Base-by-base conservation (phyloP, 2,329 filamentous ascomycete species). In the Dactylonectria estremocensis region DNA sequence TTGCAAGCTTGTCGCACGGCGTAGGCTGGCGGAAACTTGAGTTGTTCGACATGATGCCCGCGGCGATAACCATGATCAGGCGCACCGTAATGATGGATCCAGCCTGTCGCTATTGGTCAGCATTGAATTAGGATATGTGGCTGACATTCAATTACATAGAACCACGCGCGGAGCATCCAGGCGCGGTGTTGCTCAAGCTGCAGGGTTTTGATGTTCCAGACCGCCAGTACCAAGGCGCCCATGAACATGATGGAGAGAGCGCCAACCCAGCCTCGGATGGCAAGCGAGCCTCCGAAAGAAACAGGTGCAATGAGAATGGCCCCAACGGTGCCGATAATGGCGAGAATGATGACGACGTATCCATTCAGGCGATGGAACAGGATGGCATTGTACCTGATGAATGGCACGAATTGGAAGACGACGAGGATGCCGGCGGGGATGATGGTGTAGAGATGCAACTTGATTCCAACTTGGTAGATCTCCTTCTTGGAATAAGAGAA, bases 121-220 rank as follows among this genome's bases (percentile, higher is more conserved):
- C n/a, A n/a, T n/a, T n/a, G n/a, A n/a, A n/a, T n/a, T n/a, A n/a
- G n/a, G n/a, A n/a, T n/a, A n/a, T n/a, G n/a, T n/a, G n/a, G n/a
- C n/a, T n/a, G n/a, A n/a, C n/a, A n/a, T n/a, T n/a, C n/a, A n/a
- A n/a, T n/a, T n/a, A n/a, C 14, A 13, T 37, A 37, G 14, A 37
- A 37, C 33, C 10, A 11, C 10, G 33, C 14, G 10, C 89, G 77
- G 18, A 91, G 74, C 89, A 91, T 91, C 89, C 88, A 91, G 5
- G 87, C 87, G 0, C 89, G 83, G 65, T 91, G 89, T 72, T 91
- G 85, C 45, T 90, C 88, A 52, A 92, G 88, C 72, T 91, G 89
- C 3, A 91, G 74, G 1, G 81, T 79, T 76, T 87, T 90, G 76
- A 91, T 85, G 66, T 90, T 90, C 74, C 85, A 80, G 33, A 84